phyloP scores from a whole-genome alignment of 441 rosid species.

The Dalechampia spathulata region DNA sequence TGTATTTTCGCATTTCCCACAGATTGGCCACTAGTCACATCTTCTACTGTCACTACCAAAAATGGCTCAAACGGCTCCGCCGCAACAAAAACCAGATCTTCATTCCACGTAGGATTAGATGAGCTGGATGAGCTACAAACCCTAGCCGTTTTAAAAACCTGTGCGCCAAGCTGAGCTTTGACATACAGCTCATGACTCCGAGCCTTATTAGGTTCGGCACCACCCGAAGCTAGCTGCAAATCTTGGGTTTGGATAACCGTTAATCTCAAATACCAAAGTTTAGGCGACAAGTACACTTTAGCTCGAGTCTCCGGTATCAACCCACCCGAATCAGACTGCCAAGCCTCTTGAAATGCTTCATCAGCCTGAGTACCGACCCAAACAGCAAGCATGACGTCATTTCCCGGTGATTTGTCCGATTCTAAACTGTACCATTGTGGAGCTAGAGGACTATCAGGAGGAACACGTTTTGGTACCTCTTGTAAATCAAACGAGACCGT shows the following conservation, averaged over 20 bases:
- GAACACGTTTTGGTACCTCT: constrained; percentile 48
- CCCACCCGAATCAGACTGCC: constrained; percentile 63
- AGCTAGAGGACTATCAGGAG: constrained; percentile 48
- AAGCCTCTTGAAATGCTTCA: constrained; percentile 43
- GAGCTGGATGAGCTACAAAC: constrained; percentile 20
- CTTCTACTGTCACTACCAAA: constrained; percentile 25
- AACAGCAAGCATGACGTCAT: constrained; percentile 50
- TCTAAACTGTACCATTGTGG: constrained; percentile 52
- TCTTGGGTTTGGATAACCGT: constrained; percentile 55
- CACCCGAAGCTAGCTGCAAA: constrained; percentile 47
- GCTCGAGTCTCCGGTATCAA: constrained; percentile 32
- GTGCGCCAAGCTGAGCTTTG: constrained; percentile 31
- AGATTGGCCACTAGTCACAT: constrained; percentile 20
- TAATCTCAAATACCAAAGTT: constrained; percentile 50
- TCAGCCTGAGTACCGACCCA: constrained; percentile 54
- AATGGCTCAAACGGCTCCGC: constrained; percentile 44
- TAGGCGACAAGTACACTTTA: constrained; percentile 45
- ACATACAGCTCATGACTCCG: constrained; percentile 32
- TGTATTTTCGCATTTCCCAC: constrained; percentile 31
- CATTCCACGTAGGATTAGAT: constrained; percentile 47
- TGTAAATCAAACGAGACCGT: constrained; percentile 28
- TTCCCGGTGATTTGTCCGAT: constrained; percentile 29
- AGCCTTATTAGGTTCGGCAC: constrained; percentile 24
- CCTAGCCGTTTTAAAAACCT: constrained; percentile 44
- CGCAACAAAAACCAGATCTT: constrained; percentile 57